Conservation (phyloP, 2,329 filamentous ascomycete genomes). For the Neoascochyta sp. region DNA sequence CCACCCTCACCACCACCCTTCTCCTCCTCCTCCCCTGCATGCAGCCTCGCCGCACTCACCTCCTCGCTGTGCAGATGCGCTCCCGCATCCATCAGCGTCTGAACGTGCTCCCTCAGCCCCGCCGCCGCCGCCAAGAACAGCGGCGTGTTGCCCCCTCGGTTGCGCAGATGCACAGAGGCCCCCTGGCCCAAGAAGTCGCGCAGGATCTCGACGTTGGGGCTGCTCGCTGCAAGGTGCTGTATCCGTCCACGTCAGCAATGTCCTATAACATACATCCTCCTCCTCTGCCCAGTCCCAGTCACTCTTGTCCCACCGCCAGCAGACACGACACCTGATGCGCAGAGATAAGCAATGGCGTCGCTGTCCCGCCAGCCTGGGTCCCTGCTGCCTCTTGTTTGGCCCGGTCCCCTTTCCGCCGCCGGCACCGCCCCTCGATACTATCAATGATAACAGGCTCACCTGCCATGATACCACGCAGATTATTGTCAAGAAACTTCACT, state of each 20-base stretch:
- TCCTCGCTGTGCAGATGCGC: conserved; percentile 60
- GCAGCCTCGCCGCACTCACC: conserved; percentile 50
- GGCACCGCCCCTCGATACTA: conserved; percentile 11
- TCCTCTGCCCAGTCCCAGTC: too few relatives aligned
- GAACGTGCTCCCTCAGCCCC: conserved; percentile 53
- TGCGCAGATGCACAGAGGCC: conserved; percentile 58
- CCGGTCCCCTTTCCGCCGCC: conserved; percentile 25
- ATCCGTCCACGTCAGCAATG: conserved; percentile 29
- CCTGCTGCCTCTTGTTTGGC: conserved; percentile 21
- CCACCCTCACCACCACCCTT: too few relatives aligned
- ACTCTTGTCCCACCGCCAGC: too few relatives aligned
- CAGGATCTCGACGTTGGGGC: conserved; percentile 53
- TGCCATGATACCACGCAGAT: too few relatives aligned
- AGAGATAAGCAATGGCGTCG: conserved; percentile 31
- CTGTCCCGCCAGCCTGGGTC: conserved; percentile 20
- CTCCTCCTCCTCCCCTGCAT: conserved; percentile 34
- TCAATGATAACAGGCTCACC: too few relatives aligned
- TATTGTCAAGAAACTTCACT: conserved; percentile 32
- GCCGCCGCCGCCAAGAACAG: conserved; percentile 58
- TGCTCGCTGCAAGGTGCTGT: conserved; percentile 57
- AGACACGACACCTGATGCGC: too few relatives aligned
- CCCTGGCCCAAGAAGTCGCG: conserved; percentile 55
- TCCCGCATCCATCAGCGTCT: conserved; percentile 53
- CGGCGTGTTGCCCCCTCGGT: conserved; percentile 56
- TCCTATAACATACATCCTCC: too few relatives aligned